Percentiles rank a stretch among this genome's conserved stretches.
These are phyloP conservation scores for Globisporangium takayamanum DNA, from an alignment of 352 stramenopile genomes.

Conservation along the genomic window DNA sequence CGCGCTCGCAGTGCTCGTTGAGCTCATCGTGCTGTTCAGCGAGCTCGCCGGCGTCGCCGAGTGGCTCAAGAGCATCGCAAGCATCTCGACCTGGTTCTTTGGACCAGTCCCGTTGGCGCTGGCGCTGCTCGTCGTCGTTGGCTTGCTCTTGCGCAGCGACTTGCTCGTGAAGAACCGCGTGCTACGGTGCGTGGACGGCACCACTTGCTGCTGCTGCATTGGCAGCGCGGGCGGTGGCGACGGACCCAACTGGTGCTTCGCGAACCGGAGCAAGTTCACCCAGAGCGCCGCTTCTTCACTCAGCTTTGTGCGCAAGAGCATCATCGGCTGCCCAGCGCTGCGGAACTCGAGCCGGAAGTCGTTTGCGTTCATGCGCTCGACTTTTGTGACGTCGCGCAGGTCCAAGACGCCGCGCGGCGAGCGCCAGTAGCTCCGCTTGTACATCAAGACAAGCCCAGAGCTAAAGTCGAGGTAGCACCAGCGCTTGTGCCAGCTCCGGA, in stretches of 20 bases:
- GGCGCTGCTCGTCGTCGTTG: background rate
- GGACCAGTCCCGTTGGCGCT: too few species aligned
- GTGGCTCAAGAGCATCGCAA: constrained; percentile 32
- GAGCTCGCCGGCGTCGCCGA: constrained; percentile 15
- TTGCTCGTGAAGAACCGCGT: constrained; percentile 4
- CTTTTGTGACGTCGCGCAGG: constrained; percentile 43
- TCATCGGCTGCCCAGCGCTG: constrained; percentile 30
- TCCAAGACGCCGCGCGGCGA: constrained; percentile 63
- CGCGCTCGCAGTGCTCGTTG: background rate
- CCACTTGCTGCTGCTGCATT: constrained; percentile 8
- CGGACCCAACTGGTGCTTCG: constrained; percentile 35
- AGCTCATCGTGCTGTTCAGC: constrained; percentile 1
- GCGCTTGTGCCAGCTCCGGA: constrained; percentile 74
- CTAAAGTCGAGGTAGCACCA: constrained; percentile 83
- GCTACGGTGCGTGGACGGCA: constrained; percentile 7
- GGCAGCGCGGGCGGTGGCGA: constrained; percentile 7
- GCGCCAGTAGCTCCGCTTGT: constrained; percentile 85
- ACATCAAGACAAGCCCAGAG: constrained; percentile 62
- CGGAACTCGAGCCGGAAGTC: constrained; percentile 69
- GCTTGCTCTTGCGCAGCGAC: constrained; percentile 26
- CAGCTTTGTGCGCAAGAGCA: constrained; percentile 57
- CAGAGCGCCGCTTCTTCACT: constrained; percentile 57
- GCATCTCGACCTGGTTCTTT: constrained; percentile 33
- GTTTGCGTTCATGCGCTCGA: constrained; percentile 63
- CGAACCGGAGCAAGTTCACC: constrained; percentile 68